These are phyloP conservation scores for Tricholoma sp. DNA, from an alignment of 768 basidiomycete species.

Conservation along the genomic window DNA sequence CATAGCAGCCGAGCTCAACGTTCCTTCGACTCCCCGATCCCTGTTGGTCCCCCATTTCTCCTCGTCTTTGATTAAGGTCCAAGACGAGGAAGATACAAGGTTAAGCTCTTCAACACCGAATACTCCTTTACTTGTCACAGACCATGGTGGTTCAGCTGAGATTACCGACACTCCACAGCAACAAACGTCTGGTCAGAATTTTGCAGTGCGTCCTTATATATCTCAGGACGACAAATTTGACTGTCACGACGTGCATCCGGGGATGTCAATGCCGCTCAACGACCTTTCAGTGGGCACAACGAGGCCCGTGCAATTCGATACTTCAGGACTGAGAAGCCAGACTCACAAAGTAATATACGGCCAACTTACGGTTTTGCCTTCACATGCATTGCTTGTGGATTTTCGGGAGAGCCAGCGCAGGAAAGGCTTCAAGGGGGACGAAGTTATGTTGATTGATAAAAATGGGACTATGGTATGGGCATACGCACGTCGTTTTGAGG, in stretches of 20 bases:
- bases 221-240: background rate
- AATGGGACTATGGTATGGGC: conserved; percentile 31
- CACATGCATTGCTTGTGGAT: conserved; percentile 46
- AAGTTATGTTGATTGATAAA: conserved; percentile 40
- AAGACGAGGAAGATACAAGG: background rate
- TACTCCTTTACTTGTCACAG: background rate
- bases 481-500: background rate
- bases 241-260: background rate
- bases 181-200: background rate
- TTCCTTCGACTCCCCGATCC: background rate
- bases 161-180: background rate
- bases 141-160: background rate
- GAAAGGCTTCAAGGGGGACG: conserved; percentile 37
- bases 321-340: conserved; percentile 27
- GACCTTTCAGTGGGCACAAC: conserved; percentile 29
- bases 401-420: conserved; percentile 51
- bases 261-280: background rate
- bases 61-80: background rate
- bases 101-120: background rate
- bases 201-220: background rate
- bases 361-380: conserved; percentile 45
- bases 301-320: conserved; percentile 34
- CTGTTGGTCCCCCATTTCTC: background rate
- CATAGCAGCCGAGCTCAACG: background rate
- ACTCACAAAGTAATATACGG: conserved; percentile 46